Evolutionary conservation across 2,329 filamentous ascomycete genomes (phyloP).

Genomic region (Sporothrix inflata): DNA sequence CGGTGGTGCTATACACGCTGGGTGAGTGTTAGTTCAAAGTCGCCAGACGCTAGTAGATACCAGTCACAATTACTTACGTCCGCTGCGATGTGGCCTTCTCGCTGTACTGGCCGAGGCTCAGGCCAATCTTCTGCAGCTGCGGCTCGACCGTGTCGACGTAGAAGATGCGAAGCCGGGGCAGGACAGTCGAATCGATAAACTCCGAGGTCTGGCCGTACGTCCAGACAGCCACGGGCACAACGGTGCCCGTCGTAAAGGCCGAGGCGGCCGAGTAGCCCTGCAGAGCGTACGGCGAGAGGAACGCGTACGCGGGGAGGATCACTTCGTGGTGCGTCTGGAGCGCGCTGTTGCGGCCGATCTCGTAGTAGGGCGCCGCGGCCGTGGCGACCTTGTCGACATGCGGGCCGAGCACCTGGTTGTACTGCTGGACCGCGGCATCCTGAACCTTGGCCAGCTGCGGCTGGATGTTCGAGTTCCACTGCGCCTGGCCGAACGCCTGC

Average conservation of each 20-base stretch:
- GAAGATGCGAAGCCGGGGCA: slow-evolving; percentile 77
- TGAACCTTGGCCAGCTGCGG: slow-evolving; percentile 73
- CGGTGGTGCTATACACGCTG: background rate
- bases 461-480: slow-evolving; percentile 79
- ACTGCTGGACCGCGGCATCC: slow-evolving; percentile 63
- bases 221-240: slow-evolving; percentile 72
- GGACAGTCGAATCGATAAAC: slow-evolving; percentile 76
- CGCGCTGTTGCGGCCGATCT: slow-evolving; percentile 63
- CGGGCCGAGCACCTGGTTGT: slow-evolving; percentile 72
- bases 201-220: slow-evolving; percentile 69
- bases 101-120: slow-evolving; percentile 79
- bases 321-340: slow-evolving; percentile 72
- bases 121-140: slow-evolving; percentile 87
- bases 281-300: slow-evolving; percentile 71
- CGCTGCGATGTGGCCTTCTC: slow-evolving; percentile 44
- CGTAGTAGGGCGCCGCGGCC: slow-evolving; percentile 71
- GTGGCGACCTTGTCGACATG: slow-evolving; percentile 67
- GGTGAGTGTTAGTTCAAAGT: background rate
- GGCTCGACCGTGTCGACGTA: slow-evolving; percentile 95
- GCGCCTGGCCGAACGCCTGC: slow-evolving; percentile 64
- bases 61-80: slow-evolving; percentile 15
- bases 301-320: slow-evolving; percentile 74
- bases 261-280: slow-evolving; percentile 70
- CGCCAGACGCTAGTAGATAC: background rate
- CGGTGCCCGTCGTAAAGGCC: slow-evolving; percentile 68